Conservation (phyloP, 169 alveolate species). For the Cryptosporidium bovis region DNA sequence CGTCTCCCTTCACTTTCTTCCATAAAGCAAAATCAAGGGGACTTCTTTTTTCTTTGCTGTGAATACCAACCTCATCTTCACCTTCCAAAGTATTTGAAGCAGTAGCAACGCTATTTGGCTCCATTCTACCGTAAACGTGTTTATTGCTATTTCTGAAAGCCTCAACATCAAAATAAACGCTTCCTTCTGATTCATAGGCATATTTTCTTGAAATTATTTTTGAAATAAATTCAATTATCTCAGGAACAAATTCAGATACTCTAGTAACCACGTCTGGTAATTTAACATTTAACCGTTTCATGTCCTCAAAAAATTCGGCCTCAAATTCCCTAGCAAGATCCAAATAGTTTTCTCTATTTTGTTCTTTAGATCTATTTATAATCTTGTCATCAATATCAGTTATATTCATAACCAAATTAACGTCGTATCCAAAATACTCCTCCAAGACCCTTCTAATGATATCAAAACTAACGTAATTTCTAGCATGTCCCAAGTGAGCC, state of each 20-base stretch:
- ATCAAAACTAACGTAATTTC: slow-evolving; percentile 96
- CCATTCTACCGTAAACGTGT: slow-evolving; percentile 94
- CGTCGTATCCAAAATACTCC: slow-evolving; percentile 95
- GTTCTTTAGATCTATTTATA: slow-evolving; percentile 88
- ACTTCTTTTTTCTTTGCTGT: slow-evolving; percentile 90
- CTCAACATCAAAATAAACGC: slow-evolving; percentile 95
- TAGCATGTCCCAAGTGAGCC: slow-evolving; percentile 99
- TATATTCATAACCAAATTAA: slow-evolving; percentile 94
- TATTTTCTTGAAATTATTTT: slow-evolving; percentile 91
- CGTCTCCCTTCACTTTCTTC: slow-evolving; percentile 96
- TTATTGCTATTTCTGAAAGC: slow-evolving; percentile 85
- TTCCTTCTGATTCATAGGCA: slow-evolving; percentile 96
- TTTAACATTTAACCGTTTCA: slow-evolving; percentile 91
- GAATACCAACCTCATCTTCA: slow-evolving; percentile 91
- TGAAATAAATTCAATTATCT: slow-evolving; percentile 91
- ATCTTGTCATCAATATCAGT: slow-evolving; percentile 99
- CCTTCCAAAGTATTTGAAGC: slow-evolving; percentile 88
- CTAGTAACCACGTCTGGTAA: slow-evolving; percentile 95
- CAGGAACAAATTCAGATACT: slow-evolving; percentile 95
- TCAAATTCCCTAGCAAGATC: slow-evolving; percentile 93
- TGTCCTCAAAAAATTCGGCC: slow-evolving; percentile 89
- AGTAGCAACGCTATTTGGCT: slow-evolving; percentile 89
- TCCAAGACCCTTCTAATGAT: slow-evolving; percentile 92
- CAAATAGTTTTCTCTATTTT: slow-evolving; percentile 76
- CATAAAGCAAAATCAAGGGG: slow-evolving; percentile 97